Conservation (phyloP, 345 rosid genomes). For the Eucalyptus guilfoylei region DNA sequence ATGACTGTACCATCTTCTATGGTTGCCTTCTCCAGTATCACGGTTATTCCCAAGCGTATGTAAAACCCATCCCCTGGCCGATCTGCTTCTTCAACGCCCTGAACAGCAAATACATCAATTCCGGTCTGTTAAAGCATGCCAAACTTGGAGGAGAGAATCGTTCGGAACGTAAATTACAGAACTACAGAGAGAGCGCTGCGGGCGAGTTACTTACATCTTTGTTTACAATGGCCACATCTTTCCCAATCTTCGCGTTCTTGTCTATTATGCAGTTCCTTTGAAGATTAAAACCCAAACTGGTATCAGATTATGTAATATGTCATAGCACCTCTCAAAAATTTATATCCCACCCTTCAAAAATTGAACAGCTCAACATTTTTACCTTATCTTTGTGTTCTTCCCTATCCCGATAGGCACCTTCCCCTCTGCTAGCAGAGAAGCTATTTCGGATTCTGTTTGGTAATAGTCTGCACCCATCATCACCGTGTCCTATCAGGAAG, state of each 20-base stretch:
- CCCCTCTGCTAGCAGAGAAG: constrained; percentile 72
- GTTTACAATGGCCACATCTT: constrained; percentile 67
- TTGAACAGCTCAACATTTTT: background rate
- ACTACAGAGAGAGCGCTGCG: background rate
- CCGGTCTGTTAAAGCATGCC: background rate
- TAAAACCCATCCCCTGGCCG: constrained; percentile 75
- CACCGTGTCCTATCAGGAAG: constrained; percentile 52
- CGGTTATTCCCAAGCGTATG: constrained; percentile 67
- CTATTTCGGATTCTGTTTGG: constrained; percentile 91
- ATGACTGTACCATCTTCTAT: constrained; percentile 70
- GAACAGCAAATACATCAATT: background rate
- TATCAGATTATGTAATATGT: background rate
- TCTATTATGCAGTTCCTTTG: constrained; percentile 86
- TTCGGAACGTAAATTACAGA: background rate
- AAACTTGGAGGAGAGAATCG: background rate
- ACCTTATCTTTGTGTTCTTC: constrained; percentile 74
- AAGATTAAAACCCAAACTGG: background rate
- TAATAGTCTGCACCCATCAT: constrained; percentile 91
- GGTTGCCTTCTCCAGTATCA: constrained; percentile 75
- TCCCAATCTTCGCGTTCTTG: constrained; percentile 88
- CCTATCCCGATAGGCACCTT: constrained; percentile 89
- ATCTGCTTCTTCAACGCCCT: constrained; percentile 87
- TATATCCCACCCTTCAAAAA: background rate
- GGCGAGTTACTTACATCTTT: constrained; percentile 42
- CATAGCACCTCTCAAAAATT: background rate